Evolutionary conservation across 2,329 filamentous ascomycete genomes (phyloP).

Genomic region (Arachnopeziza araneosa): DNA sequence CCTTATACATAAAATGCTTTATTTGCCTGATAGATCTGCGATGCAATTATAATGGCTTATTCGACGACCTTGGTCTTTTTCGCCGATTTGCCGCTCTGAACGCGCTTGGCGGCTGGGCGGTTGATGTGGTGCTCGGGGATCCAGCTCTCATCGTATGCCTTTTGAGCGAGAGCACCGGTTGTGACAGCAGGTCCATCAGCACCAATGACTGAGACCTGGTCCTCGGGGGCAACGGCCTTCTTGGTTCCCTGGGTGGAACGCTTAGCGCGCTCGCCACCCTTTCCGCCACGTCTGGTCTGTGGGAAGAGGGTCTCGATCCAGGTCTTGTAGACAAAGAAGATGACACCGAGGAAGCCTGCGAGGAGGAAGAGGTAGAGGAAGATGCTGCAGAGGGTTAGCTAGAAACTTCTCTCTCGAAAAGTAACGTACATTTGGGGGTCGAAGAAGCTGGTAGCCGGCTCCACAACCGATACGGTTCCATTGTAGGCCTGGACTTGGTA

Average conservation of each 20-base stretch:
- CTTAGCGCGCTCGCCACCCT: slow-evolving; percentile 43
- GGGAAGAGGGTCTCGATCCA: slow-evolving; percentile 97
- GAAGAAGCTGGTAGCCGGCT: slow-evolving; percentile 84
- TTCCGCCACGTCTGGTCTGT: slow-evolving; percentile 60
- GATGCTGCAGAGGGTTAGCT: slow-evolving; percentile 54
- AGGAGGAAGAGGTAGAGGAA: slow-evolving; percentile 95
- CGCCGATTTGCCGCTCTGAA: slow-evolving; percentile 46
- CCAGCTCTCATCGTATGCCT: slow-evolving; percentile 32
- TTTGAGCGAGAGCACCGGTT: slow-evolving; percentile 25
- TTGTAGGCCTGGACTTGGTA: slow-evolving; percentile 79
- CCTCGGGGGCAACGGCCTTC: slow-evolving; percentile 52
- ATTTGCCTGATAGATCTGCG: not conserved
- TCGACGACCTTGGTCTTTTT: slow-evolving; percentile 4
- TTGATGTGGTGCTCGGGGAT: slow-evolving; percentile 66
- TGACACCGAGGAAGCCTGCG: slow-evolving; percentile 68
- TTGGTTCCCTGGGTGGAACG: slow-evolving; percentile 56
- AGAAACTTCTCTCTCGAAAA: slow-evolving; percentile 1
- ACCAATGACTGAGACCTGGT: slow-evolving; percentile 59
- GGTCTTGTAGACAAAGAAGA: slow-evolving; percentile 97
- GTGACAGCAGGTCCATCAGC: slow-evolving; percentile 40
- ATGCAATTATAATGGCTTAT: not conserved
- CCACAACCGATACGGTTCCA: slow-evolving; percentile 78
- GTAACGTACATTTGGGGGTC: slow-evolving; percentile 84
- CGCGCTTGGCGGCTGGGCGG: slow-evolving; percentile 67
- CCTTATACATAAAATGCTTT: not conserved